Conservation (phyloP, 331 rosid species). For the Saraca asoca region DNA sequence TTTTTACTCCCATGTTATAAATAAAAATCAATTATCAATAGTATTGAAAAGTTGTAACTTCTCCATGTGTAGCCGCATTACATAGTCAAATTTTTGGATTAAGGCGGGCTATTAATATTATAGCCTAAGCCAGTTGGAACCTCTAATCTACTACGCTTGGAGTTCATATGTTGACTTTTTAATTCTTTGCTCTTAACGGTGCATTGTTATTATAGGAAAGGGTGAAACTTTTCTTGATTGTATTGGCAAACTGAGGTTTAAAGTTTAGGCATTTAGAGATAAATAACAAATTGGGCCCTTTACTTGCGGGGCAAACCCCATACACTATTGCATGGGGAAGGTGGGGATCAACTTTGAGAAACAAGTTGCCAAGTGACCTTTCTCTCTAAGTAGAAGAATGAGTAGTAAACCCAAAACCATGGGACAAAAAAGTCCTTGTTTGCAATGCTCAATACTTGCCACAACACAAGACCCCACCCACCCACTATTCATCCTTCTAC, state of each 20-base stretch:
- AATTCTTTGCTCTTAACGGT: slow-evolving; percentile 3
- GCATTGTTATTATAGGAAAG: not conserved
- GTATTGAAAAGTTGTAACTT: too few species aligned
- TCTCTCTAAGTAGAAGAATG: slow-evolving; percentile 27
- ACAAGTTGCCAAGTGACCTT: slow-evolving; percentile 45
- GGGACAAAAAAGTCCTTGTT: slow-evolving; percentile 44
- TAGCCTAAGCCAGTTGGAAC: too few species aligned
- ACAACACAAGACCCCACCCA: slow-evolving; percentile 44
- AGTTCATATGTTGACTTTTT: not conserved
- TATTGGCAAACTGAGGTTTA: slow-evolving; percentile 13
- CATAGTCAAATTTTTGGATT: too few species aligned
- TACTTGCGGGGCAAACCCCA: slow-evolving; percentile 10
- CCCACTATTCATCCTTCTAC: slow-evolving; percentile 30
- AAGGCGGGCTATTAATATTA: too few species aligned
- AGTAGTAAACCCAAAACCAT: slow-evolving; percentile 29
- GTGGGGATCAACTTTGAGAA: slow-evolving; percentile 29
- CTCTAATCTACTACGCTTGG: not conserved
- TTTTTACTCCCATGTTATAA: too few species aligned
- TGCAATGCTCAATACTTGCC: slow-evolving; percentile 39
- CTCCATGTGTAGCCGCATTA: too few species aligned
- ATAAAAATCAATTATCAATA: too few species aligned
- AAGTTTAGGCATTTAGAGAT: not conserved
- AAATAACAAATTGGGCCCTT: not conserved
- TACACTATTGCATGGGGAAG: slow-evolving; percentile 28
- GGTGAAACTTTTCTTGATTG: not conserved